Percentiles rank a stretch among this genome's conserved stretches.
phyloP scores from a whole-genome alignment of 306 rosid genomes.

The Prunus armeniaca region DNA sequence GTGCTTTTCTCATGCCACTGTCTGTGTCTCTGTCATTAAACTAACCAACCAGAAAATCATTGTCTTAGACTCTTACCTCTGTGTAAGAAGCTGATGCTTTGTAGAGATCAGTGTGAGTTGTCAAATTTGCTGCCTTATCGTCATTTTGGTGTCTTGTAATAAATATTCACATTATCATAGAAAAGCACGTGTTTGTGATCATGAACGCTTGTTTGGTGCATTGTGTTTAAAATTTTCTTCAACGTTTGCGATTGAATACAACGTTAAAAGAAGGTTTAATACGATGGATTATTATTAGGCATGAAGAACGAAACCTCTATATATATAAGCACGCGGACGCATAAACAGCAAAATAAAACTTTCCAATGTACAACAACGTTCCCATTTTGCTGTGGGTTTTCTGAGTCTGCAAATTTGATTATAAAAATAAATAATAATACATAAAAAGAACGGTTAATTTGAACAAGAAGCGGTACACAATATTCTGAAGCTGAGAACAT shows the following conservation, averaged over 20 bases:
- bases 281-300: too few relatives aligned
- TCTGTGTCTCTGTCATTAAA: not conserved
- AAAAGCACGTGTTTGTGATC: not conserved
- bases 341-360: not conserved
- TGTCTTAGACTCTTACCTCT: not conserved
- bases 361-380: not conserved
- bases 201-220: too few relatives aligned
- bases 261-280: too few relatives aligned
- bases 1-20: conserved; percentile 18
- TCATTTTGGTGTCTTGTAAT: not conserved
- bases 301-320: too few relatives aligned
- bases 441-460: not conserved
- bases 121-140: not conserved
- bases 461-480: conserved; percentile 5
- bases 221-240: too few relatives aligned
- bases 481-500: conserved; percentile 8
- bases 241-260: too few relatives aligned
- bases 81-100: not conserved
- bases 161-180: not conserved
- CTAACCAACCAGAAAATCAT: not conserved
- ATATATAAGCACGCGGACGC: too few relatives aligned
- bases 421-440: not conserved
- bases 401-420: not conserved
- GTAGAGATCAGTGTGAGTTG: not conserved
- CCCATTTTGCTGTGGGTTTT: not conserved